phyloP scores from a whole-genome alignment of 331 rosid species.

The Erythrophleum ivorense region DNA sequence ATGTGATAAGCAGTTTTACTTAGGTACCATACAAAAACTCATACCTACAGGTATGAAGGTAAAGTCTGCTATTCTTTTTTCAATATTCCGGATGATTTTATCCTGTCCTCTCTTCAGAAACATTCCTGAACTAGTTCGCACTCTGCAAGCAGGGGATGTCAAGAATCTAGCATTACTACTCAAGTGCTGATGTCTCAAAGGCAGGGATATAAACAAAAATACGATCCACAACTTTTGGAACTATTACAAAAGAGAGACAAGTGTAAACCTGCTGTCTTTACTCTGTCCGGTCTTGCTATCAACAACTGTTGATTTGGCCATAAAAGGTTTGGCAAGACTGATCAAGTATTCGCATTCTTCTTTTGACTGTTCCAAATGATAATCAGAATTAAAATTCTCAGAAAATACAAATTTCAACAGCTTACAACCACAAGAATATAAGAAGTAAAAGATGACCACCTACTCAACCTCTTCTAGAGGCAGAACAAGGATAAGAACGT shows the following conservation, averaged over 20 bases:
- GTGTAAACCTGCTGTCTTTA: conserved; percentile 77
- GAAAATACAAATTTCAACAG: conserved; percentile 29
- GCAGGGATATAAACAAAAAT: not conserved
- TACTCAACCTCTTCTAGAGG: conserved; percentile 4
- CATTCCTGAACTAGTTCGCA: conserved; percentile 89
- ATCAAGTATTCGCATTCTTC: conserved; percentile 88
- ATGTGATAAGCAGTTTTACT: conserved; percentile 29
- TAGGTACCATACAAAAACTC: conserved; percentile 26
- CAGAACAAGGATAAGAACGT: not conserved
- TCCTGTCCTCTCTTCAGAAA: conserved; percentile 83
- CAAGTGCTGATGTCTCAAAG: conserved; percentile 9
- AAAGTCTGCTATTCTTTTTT: conserved; percentile 86
- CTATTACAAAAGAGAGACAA: conserved; percentile 30
- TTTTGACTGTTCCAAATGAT: conserved; percentile 73
- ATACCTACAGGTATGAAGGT: conserved; percentile 88
- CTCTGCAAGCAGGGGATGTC: conserved; percentile 58
- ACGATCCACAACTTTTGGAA: not conserved
- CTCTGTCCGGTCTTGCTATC: conserved; percentile 80
- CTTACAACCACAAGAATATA: conserved; percentile 1
- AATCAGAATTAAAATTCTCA: conserved; percentile 38
- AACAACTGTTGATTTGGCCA: conserved; percentile 80
- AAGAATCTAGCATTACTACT: conserved; percentile 35
- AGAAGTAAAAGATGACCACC: conserved; percentile 13
- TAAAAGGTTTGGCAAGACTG: conserved; percentile 72
- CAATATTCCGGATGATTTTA: conserved; percentile 64